Percentiles rank a stretch among this genome's conserved stretches.
Conservation (phyloP, 2,329 filamentous ascomycete species). For the Cercospora nicotianae region DNA sequence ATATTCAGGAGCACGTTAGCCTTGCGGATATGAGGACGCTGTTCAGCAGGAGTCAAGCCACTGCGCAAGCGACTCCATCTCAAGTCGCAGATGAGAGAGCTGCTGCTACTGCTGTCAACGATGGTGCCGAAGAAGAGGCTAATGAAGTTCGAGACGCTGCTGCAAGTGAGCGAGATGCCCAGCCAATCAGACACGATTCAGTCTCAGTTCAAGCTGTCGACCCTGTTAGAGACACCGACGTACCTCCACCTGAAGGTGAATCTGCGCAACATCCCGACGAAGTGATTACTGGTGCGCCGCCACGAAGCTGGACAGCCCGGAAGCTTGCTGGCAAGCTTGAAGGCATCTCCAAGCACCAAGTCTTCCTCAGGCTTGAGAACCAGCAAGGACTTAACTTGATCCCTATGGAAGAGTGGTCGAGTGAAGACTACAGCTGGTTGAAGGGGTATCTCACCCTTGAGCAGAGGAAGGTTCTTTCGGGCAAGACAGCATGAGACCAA, state of each 20-base stretch:
- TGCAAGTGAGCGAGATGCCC: background rate
- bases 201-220: background rate
- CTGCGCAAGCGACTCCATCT: background rate
- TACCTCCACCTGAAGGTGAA: background rate
- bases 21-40: background rate
- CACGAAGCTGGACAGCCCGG: background rate
- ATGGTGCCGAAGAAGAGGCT: background rate
- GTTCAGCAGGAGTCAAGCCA: background rate
- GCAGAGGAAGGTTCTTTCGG: slow-evolving; percentile 2
- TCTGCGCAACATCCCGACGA: background rate
- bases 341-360: background rate
- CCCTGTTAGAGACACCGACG: background rate
- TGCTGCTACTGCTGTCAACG: background rate
- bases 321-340: slow-evolving; percentile 1
- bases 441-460: background rate
- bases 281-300: slow-evolving; percentile 1
- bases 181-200: background rate
- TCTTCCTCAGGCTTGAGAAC: slow-evolving; percentile 1
- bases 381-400: background rate
- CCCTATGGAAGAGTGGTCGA: background rate
- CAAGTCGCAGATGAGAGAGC: background rate
- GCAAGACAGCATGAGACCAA: background rate
- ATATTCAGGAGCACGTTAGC: background rate
- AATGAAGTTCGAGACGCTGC: background rate
- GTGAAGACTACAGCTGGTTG: background rate